Evolutionary conservation across 2,329 filamentous ascomycete species (phyloP), one percentile per base, ranked within the genome.

Genomic region (Fusarium torreyae): DNA sequence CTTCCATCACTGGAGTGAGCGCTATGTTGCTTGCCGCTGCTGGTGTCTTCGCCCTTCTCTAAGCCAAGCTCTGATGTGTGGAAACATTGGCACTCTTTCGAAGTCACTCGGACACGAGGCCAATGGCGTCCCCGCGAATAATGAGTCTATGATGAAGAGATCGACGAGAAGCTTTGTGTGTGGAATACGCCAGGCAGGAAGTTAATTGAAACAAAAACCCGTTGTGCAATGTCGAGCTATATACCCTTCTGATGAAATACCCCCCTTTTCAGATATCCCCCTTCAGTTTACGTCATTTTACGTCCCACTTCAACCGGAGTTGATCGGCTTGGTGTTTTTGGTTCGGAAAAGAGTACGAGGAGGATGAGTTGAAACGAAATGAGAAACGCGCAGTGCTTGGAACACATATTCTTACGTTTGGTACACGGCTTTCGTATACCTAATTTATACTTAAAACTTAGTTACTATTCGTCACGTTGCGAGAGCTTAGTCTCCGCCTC

Each of bases 21-120:
- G 74, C 75, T n/a, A 70, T 81, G 51, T 77, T 81, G 20, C 73
- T 81, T 38, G 72, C 76, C 38, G 79, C 76, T 43, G 80, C 77
- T 46, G 79, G 77, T 58, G 67, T 77, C 61, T 66, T 80, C 36
- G 78, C 77, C 49, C 78, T 81, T 50, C 68, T 81, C 70, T 81
- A 79, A 73, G 42, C 50, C 59, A 40, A 68, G 56, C 65, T 72
- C 71, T 70, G 61, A 71, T 57, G 55, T 70, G 68, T 76, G 69
- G 71, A 74, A 67, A 67, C 68, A 55, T 51, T 56, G 58, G 57
- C 42, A 24, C 42, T 64, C 53, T 57, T 40, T 31, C 40, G 57
- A 46, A 38, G 53, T 51, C 50, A 31, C 33, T 18, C 34, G 42
- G 60, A 63, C 26, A 66, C 40, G 64, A 49, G 31, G 63, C 59